Conservation (phyloP, 2,329 filamentous ascomycete species). For the Venturia aucupariae region DNA sequence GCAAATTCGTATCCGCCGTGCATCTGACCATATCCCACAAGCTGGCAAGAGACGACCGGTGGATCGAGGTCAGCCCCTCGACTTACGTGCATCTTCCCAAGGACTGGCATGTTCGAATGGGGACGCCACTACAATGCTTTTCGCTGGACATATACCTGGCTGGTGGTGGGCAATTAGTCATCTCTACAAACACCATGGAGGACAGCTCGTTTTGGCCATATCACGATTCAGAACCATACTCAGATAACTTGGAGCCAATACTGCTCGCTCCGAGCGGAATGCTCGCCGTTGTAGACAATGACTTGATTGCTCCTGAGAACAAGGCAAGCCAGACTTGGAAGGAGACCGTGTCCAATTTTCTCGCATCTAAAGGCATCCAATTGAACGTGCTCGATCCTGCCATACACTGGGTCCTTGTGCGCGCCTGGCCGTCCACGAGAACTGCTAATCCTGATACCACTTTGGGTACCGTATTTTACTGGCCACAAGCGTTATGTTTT, state of each 20-base stretch:
- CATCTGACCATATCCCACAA: background rate
- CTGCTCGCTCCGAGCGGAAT: conserved; percentile 3
- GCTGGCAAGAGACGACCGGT: background rate
- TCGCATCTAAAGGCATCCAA: conserved; percentile 4
- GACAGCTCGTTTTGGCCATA: background rate
- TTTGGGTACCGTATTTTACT: conserved; percentile 5
- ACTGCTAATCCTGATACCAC: background rate
- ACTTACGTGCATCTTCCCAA: background rate
- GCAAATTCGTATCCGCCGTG: conserved; percentile 3
- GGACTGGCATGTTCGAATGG: background rate
- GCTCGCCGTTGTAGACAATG: background rate
- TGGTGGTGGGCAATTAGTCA: conserved; percentile 9
- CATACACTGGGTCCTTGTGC: background rate
- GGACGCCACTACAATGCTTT: background rate
- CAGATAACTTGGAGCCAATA: background rate
- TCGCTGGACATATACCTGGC: conserved; percentile 11
- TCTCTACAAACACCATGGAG: background rate
- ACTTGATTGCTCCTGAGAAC: background rate
- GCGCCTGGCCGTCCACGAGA: background rate
- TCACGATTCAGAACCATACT: background rate
- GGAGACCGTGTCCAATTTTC: background rate
- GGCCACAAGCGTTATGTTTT: conserved; percentile 9
- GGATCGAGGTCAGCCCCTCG: background rate
- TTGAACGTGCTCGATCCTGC: background rate
- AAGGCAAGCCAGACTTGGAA: conserved; percentile 2